A percentile compares a stretch with the other conserved stretches of the same genome.
phyloP scores from a whole-genome alignment of 2,329 filamentous ascomycete species.

The Exophiala xenobiotica region DNA sequence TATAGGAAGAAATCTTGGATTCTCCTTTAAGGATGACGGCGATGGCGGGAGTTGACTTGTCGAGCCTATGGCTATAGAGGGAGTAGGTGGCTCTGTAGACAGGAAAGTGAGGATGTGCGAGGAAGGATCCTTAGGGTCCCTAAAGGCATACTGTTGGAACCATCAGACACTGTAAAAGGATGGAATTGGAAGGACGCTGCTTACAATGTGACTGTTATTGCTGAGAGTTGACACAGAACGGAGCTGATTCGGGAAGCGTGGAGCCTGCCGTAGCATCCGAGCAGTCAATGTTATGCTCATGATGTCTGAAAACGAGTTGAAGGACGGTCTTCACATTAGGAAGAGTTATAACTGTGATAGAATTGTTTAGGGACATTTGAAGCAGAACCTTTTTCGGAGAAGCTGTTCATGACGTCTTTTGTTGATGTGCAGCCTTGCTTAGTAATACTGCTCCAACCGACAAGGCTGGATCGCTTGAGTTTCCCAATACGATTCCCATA shows the following conservation, averaged over 20 bases:
- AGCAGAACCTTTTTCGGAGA: not conserved
- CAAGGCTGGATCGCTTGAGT: not conserved
- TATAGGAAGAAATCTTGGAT: conserved; percentile 56
- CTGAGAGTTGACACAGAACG: conserved; percentile 23
- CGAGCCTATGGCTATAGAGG: conserved; percentile 55
- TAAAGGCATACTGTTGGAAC: conserved; percentile 31
- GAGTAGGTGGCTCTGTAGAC: conserved; percentile 53
- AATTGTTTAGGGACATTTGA: not conserved
- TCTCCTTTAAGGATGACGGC: conserved; percentile 56
- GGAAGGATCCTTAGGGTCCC: conserved; percentile 40
- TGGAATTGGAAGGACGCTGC: not conserved
- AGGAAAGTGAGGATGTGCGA: conserved; percentile 56
- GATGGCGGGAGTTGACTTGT: conserved; percentile 55
- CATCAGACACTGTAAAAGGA: not conserved
- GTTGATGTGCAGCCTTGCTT: not conserved
- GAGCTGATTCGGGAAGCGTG: conserved; percentile 9
- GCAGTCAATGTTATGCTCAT: conserved; percentile 10
- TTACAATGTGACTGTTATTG: conserved; percentile 26
- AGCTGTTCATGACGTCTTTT: not conserved
- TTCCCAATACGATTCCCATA: no score
- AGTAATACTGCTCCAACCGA: not conserved
- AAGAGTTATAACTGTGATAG: not conserved
- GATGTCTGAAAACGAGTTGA: not conserved
- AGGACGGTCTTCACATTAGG: not conserved
- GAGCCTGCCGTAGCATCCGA: conserved; percentile 6